A percentile compares a stretch with the other conserved stretches of the same genome.
Evolutionary conservation across 2,329 filamentous ascomycete genomes (phyloP).

Genomic region (Pseudocercospora cruenta): DNA sequence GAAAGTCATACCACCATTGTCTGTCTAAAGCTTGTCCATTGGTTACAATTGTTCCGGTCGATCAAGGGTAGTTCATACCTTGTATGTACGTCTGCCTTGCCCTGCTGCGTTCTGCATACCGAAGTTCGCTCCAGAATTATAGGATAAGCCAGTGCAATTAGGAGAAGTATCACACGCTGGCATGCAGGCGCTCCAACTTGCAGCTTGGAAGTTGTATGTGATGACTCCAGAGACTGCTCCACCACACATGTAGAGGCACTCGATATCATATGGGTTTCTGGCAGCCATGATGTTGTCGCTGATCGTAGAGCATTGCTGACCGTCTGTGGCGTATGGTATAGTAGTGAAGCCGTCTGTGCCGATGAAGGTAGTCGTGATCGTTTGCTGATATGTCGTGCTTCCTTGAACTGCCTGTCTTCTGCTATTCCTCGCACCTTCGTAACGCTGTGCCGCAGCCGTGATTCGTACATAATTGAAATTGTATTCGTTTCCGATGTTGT

Average conservation of each 20-base stretch:
- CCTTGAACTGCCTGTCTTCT: constrained; percentile 8
- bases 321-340: constrained; percentile 7
- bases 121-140: constrained; percentile 6
- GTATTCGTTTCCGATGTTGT: not conserved
- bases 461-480: not conserved
- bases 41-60: too few relatives aligned
- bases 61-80: not conserved
- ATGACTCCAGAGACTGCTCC: not conserved
- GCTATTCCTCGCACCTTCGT: not conserved
- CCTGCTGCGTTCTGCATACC: constrained; percentile 1
- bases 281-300: not conserved
- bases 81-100: not conserved
- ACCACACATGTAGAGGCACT: constrained; percentile 6
- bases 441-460: not conserved
- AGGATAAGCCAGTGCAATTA: constrained; percentile 5
- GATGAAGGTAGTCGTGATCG: not conserved
- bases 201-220: not conserved
- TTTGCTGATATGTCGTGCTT: not conserved
- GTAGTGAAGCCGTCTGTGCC: constrained; percentile 6
- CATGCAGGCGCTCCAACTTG: not conserved
- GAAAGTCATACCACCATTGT: constrained; percentile 5
- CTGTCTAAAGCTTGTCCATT: not conserved
- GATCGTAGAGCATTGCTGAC: constrained; percentile 9
- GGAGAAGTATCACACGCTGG: not conserved
- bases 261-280: not conserved